Percentiles rank a stretch among this genome's conserved stretches.
These are phyloP conservation scores for Penicillium bovifimosum DNA, from an alignment of 495 filamentous ascomycete species.

Conservation along the genomic window DNA sequence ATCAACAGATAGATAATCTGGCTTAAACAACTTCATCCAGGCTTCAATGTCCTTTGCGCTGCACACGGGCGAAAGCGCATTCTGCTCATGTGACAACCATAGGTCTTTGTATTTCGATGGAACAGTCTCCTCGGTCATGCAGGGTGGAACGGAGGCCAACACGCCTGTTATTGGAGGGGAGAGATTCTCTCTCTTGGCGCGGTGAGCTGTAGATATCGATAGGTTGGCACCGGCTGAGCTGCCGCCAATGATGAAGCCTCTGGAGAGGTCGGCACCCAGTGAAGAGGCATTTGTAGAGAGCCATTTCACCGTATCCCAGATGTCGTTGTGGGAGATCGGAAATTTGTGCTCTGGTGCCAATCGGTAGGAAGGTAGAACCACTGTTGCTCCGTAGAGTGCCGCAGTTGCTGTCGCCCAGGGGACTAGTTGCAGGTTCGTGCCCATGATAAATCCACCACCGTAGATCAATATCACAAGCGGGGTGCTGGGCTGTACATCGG, in stretches of 20 bases:
- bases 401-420: conserved; percentile 27
- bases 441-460: conserved; percentile 42
- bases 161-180: conserved; percentile 39
- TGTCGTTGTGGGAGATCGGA: conserved; percentile 41
- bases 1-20: conserved; percentile 6
- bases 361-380: conserved; percentile 36
- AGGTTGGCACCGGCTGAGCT: conserved; percentile 46
- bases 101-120: conserved; percentile 26
- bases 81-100: conserved; percentile 36
- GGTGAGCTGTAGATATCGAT: conserved; percentile 35
- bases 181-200: conserved; percentile 38
- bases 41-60: not conserved
- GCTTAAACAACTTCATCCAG: conserved; percentile 5
- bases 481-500: conserved; percentile 18
- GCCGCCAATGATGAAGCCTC: conserved; percentile 48
- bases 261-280: conserved; percentile 11
- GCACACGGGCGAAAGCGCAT: conserved; percentile 22
- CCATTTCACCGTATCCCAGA: conserved; percentile 48
- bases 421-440: conserved; percentile 25
- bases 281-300: conserved; percentile 32
- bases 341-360: conserved; percentile 46
- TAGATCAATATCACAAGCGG: conserved; percentile 40
- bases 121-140: conserved; percentile 9
- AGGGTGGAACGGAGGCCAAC: conserved; percentile 38
- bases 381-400: conserved; percentile 27